Evolutionary conservation across 2,329 filamentous ascomycete genomes (phyloP), one percentile per base, ranked within the genome.

Genomic region (Colletotrichum eleusines): DNA sequence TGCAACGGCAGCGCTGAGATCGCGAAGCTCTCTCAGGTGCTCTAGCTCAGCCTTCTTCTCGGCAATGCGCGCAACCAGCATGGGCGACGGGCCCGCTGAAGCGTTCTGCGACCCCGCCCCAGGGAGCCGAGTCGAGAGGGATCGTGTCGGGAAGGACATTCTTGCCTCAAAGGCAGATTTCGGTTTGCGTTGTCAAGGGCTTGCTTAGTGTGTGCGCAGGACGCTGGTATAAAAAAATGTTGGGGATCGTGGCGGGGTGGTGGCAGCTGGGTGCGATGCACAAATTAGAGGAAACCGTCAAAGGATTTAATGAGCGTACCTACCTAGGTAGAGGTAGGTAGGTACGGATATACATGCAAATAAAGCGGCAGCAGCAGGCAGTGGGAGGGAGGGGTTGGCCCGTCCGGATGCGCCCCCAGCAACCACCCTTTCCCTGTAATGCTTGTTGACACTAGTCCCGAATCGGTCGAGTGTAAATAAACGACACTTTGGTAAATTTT

Each of bases 1-100:
- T 51, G 93, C 93, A 42, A 95, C 86, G 2, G 91, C 92, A 28
- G 91, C 92, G 75, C 92, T 95, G 55, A 97, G 85, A 76, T 94
- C 91, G 74, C 92, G 89, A 62, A 97, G 83, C 79, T 96, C 91
- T 77, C 89, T 92, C 69, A 96, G 84, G 76, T 90, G 93, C 75
- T 94, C 92, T 7, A 97, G 86, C 80, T 97, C 94, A 64, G 90
- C 89, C 80, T 92, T 94, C 85, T 97, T 97, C 83, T 96, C 93
- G 73, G 92, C 90, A 78, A 97, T 94, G 73, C 93, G 91, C 54
- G 92, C 89, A 63, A 92, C 83, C 20, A 96, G 84, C 33, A 89
- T 88, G 1, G 92, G 89, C 1, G 92, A 92, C 79, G 93, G 91
- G 58, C 89, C 87, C 5, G 81, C 78, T 62, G 84, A 81, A 68